These are phyloP conservation scores for Citrullus colocynthis DNA, from an alignment of 306 rosid species.

Conservation along the genomic window DNA sequence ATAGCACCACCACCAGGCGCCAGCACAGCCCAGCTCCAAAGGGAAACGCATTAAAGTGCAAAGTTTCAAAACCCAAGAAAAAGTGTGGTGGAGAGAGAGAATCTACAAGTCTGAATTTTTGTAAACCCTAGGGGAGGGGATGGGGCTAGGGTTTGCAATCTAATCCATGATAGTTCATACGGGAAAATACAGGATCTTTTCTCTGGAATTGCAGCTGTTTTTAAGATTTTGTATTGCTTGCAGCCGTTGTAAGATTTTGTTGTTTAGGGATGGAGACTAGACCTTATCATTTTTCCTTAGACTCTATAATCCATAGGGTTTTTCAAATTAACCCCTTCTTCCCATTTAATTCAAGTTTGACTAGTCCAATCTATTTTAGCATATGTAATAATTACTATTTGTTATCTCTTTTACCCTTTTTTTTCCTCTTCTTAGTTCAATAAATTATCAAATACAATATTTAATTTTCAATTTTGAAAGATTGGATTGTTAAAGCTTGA, in stretches of 20 bases:
- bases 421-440: neutral
- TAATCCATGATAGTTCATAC: neutral
- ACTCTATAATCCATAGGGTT: slow-evolving; percentile 1
- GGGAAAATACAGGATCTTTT: neutral
- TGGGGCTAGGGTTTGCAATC: neutral
- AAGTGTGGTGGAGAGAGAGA: neutral
- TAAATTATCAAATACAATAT: neutral
- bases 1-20: neutral
- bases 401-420: neutral
- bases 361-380: neutral
- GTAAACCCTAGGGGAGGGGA: neutral
- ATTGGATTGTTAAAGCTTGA: neutral
- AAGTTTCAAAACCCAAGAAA: neutral
- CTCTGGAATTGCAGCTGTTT: neutral
- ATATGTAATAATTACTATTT: neutral
- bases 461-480: neutral
- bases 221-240: neutral
- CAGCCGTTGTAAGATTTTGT: neutral
- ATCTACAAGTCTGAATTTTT: neutral
- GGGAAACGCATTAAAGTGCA: slow-evolving; percentile 5
- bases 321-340: neutral
- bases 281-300: neutral
- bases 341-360: neutral
- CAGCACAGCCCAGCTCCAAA: neutral
- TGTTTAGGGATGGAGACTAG: neutral